Percentiles rank a stretch among this genome's conserved stretches.
phyloP scores from a whole-genome alignment of 2,329 filamentous ascomycete genomes.

The Pseudogymnoascus sp. region DNA sequence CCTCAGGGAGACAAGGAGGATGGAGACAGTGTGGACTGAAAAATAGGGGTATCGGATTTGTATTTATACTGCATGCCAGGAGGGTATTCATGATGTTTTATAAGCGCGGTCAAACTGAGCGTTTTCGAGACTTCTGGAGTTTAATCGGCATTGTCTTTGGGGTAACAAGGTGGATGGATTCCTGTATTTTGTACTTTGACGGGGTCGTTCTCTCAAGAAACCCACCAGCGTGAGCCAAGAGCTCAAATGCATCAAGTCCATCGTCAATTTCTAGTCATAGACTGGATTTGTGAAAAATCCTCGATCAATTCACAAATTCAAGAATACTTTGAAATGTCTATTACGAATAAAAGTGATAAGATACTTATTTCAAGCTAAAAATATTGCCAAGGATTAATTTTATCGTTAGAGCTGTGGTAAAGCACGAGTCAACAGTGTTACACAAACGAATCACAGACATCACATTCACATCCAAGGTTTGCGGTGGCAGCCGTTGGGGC shows the following conservation, averaged over 20 bases:
- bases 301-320: not conserved
- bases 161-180: not conserved
- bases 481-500: constrained; percentile 2
- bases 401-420: not conserved
- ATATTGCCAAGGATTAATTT: not conserved
- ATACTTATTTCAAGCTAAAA: no score
- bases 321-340: not conserved
- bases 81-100: constrained; percentile 3
- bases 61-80: constrained; percentile 2
- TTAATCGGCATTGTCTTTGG: not conserved
- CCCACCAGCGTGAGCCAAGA: not conserved
- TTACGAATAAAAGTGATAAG: no score
- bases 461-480: not conserved
- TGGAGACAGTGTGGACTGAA: constrained; percentile 8
- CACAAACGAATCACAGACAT: not conserved
- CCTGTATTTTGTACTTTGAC: not conserved
- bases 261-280: no score
- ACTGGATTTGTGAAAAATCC: not conserved
- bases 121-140: constrained; percentile 6
- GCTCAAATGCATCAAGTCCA: not conserved
- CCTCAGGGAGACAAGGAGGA: not conserved
- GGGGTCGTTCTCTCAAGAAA: not conserved
- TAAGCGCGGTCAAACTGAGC: not conserved
- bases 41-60: not conserved
- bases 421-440: no score